Conservation (phyloP, 179 eudicot genomes). For the Carnegiea gigantea region DNA sequence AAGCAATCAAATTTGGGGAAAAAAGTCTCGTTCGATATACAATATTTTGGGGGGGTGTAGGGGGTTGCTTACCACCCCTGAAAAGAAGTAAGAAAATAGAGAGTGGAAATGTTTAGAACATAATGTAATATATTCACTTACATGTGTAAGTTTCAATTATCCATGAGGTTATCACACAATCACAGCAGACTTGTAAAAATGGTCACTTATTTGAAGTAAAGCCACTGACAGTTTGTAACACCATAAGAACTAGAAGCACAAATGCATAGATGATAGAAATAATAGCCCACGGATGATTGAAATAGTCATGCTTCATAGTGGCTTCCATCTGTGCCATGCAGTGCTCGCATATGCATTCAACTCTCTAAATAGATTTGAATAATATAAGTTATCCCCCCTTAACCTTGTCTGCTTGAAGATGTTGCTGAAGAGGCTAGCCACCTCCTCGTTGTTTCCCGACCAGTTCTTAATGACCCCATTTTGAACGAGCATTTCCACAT, state of each 20-base stretch:
- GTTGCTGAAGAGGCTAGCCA: constrained; percentile 27
- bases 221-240: constrained; percentile 11
- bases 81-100: too few relatives aligned
- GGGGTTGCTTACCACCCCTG: too few relatives aligned
- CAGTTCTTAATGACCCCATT: constrained; percentile 36
- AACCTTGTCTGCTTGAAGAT: constrained; percentile 31
- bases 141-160: too few relatives aligned
- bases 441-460: constrained; percentile 28
- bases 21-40: too few relatives aligned
- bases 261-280: constrained; percentile 18
- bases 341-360: constrained; percentile 34
- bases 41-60: too few relatives aligned
- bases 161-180: too few relatives aligned
- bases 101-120: too few relatives aligned
- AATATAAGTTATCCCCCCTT: constrained; percentile 23
- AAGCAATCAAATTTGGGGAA: too few relatives aligned
- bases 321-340: constrained; percentile 31
- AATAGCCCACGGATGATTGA: constrained; percentile 33
- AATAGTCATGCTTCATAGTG: constrained; percentile 32
- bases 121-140: too few relatives aligned
- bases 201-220: not conserved
- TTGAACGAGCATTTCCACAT: constrained; percentile 26
- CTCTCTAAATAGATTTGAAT: constrained; percentile 5
- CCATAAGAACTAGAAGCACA: constrained; percentile 11
- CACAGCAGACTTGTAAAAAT: too few relatives aligned